Evolutionary conservation across 140 eudicot genomes (phyloP).

Genomic region (Ambrosia hybrid): DNA sequence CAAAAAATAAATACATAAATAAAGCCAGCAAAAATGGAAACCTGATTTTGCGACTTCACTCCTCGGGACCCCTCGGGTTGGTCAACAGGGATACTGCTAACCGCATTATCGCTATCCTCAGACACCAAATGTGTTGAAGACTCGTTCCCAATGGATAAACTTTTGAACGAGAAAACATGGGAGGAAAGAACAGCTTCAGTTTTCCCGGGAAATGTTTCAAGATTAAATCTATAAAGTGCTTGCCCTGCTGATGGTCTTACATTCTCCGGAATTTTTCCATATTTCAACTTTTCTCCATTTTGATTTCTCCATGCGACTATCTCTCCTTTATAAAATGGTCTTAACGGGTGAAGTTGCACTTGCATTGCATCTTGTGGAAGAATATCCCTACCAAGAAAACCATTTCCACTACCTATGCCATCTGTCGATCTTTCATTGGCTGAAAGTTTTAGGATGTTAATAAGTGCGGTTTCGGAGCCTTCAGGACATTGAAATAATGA

Average conservation of each 20-base stretch:
- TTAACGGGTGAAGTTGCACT: constrained; percentile 92
- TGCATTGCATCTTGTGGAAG: constrained; percentile 89
- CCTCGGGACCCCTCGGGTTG: constrained; percentile 49
- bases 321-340: constrained; percentile 95
- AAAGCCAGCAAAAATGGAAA: constrained; percentile 8
- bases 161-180: constrained; percentile 78
- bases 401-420: constrained; percentile 40
- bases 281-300: constrained; percentile 88
- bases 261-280: constrained; percentile 87
- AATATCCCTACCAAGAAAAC: constrained; percentile 72
- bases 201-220: constrained; percentile 71
- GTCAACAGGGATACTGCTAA: constrained; percentile 32
- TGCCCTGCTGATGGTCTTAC: constrained; percentile 93
- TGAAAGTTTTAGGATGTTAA: constrained; percentile 65
- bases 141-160: constrained; percentile 50
- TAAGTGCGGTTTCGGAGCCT: constrained; percentile 59
- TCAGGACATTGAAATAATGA: constrained; percentile 79
- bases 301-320: constrained; percentile 95
- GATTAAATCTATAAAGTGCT: constrained; percentile 85
- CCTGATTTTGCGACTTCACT: constrained; percentile 51
- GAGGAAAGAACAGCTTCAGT: constrained; percentile 73
- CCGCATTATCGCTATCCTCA: constrained; percentile 33
- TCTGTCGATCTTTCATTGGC: constrained; percentile 42
- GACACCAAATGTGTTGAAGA: constrained; percentile 42
- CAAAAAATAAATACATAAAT: not conserved